Evolutionary conservation across 2,329 filamentous ascomycete species (phyloP).

Genomic region (Epicoccum nigrum): DNA sequence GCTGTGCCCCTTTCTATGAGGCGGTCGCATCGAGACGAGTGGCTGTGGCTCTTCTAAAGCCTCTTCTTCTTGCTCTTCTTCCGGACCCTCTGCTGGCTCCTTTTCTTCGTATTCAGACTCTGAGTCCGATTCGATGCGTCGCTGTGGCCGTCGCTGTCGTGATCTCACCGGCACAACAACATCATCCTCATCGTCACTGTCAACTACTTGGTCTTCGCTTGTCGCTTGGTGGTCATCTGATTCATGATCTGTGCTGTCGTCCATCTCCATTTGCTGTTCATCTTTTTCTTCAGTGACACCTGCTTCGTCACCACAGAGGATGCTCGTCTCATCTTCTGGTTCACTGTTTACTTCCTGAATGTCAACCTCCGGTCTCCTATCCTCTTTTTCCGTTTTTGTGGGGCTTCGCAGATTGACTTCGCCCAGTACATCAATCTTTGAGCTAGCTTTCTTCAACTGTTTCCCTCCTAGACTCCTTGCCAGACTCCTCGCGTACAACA

Average conservation of each 20-base stretch:
- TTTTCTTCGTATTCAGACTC: conserved; percentile 32
- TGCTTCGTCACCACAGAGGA: conserved; percentile 39
- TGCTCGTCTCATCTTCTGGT: conserved; percentile 38
- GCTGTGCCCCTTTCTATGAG: conserved; percentile 34
- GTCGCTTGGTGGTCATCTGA: conserved; percentile 7
- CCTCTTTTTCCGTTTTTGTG: conserved; percentile 6
- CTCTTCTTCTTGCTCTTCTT: background rate
- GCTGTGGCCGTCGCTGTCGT: conserved; percentile 23
- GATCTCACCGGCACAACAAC: conserved; percentile 29
- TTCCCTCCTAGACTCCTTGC: conserved; percentile 37
- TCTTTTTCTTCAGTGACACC: conserved; percentile 14
- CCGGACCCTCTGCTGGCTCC: background rate
- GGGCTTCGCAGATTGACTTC: conserved; percentile 17
- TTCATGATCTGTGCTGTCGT: conserved; percentile 4
- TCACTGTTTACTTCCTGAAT: conserved; percentile 19
- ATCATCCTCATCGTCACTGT: conserved; percentile 38
- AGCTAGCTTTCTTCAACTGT: conserved; percentile 18
- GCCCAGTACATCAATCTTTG: conserved; percentile 23
- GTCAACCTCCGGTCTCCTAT: conserved; percentile 9
- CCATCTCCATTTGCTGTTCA: conserved; percentile 7
- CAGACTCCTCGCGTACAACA: conserved; percentile 39
- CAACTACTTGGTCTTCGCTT: conserved; percentile 10
- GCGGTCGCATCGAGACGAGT: conserved; percentile 30
- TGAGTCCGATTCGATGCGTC: conserved; percentile 23
- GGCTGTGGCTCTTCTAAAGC: conserved; percentile 14